A percentile compares a stretch with the other conserved stretches of the same genome.
These are phyloP conservation scores for Malassezia yamatoensis DNA, from an alignment of 1,284 basidiomycete genomes.

Conservation along the genomic window DNA sequence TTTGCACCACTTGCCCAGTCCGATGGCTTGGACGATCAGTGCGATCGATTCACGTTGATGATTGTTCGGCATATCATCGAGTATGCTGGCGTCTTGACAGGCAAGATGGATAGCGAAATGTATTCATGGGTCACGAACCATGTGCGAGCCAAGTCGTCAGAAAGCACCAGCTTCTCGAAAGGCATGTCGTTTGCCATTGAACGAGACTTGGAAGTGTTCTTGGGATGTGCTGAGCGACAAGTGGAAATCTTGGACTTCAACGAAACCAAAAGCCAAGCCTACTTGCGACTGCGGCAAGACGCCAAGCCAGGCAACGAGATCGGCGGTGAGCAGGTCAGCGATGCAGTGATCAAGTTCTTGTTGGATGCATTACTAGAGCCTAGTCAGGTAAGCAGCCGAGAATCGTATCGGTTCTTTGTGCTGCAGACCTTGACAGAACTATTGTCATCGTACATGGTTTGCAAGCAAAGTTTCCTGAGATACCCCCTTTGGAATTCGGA, in stretches of 20 bases:
- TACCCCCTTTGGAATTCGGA: conserved; percentile 55
- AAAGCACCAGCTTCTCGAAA: conserved; percentile 4
- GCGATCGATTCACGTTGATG: conserved; percentile 72
- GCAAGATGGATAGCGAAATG: conserved; percentile 72
- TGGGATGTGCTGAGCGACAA: conserved; percentile 53
- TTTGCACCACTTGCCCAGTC: conserved; percentile 32
- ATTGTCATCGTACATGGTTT: conserved; percentile 79
- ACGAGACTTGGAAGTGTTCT: conserved; percentile 66
- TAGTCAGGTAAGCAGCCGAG: background rate
- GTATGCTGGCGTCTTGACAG: conserved; percentile 59
- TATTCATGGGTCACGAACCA: conserved; percentile 37
- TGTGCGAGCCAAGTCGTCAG: conserved; percentile 2
- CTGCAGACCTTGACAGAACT: conserved; percentile 87
- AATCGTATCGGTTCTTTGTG: conserved; percentile 65
- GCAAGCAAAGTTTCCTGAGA: conserved; percentile 77
- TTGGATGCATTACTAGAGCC: conserved; percentile 56
- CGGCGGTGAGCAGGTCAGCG: conserved; percentile 52
- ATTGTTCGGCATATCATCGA: conserved; percentile 85
- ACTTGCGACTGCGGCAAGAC: conserved; percentile 19
- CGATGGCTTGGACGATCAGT: conserved; percentile 49
- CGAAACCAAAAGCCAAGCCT: conserved; percentile 6
- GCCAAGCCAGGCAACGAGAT: background rate
- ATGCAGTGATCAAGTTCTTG: conserved; percentile 53
- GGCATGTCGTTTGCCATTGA: conserved; percentile 50
- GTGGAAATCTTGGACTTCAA: conserved; percentile 33